These are phyloP conservation scores for Aspergillus ibericus DNA, from an alignment of 2,329 filamentous ascomycete genomes.

Conservation along the genomic window DNA sequence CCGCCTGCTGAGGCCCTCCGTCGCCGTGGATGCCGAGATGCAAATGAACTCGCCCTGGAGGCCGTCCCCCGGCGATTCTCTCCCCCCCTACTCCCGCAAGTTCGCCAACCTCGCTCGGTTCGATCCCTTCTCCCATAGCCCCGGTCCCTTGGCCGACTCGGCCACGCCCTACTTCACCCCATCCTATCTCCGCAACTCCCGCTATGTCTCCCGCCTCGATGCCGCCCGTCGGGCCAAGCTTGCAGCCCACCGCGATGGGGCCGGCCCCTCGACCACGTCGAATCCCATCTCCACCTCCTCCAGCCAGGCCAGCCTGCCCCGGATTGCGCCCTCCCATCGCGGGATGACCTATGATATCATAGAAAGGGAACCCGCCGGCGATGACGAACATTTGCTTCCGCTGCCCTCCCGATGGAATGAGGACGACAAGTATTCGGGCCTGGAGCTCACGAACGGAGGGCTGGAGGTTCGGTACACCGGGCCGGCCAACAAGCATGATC, in stretches of 20 bases:
- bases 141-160: conserved; percentile 28
- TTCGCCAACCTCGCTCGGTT: conserved; percentile 39
- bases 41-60: conserved; percentile 50
- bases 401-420: conserved; percentile 83
- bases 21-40: conserved; percentile 52
- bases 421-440: conserved; percentile 67
- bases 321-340: conserved; percentile 65
- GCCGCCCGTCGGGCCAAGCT: conserved; percentile 66
- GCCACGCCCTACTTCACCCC: conserved; percentile 63
- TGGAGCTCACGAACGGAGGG: conserved; percentile 75
- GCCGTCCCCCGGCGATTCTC: conserved; percentile 40
- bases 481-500: conserved; percentile 58
- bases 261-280: conserved; percentile 49
- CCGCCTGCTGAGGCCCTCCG: conserved; percentile 37
- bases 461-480: conserved; percentile 67
- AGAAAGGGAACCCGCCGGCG: conserved; percentile 64
- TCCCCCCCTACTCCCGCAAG: conserved; percentile 52
- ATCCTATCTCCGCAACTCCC: conserved; percentile 76
- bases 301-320: conserved; percentile 59
- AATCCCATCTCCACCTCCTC: conserved; percentile 54
- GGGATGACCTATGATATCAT: conserved; percentile 83
- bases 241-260: conserved; percentile 50
- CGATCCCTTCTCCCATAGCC: conserved; percentile 27
- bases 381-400: conserved; percentile 64
- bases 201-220: conserved; percentile 74